Base-by-base conservation (phyloP, 75 land plant genomes). In the Chamaecyparis obtusa region DNA sequence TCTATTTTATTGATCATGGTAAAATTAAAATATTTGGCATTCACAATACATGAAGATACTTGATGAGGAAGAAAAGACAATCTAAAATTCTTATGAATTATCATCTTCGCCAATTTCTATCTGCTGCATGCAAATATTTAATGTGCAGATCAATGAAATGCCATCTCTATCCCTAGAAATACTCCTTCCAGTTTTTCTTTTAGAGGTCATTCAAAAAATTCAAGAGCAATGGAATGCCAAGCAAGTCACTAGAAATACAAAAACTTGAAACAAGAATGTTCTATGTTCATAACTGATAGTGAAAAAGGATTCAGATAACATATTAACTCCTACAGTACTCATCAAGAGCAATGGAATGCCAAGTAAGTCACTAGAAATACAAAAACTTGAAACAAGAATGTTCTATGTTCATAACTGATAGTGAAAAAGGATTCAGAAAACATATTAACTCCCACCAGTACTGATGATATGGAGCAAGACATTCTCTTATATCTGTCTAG, bases 1-100 rank as follows among this genome's bases (percentile, higher is more conserved):
- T n/a, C 32, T 74, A 13, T 11, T 74, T 32, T 32, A 13, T 74
- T 74, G 76, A 74, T 74, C 1, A 86, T 9, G 32, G 19, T 19
- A 36, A 43, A 77, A n/a, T 86, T 69, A 85, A 85, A 85, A 21
- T 85, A 77, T 75, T 24, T 24, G 36, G 19, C 33, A 46, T 6
- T n/a, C 83, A 81, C 32, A 13, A 81, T 9, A 32, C 46, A 27
- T 17, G 32, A 11, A 13, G 6, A 80, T 27, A 0, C 83, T 44
- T 27, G 48, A 44, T 80, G 4, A 10, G 21, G 46, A 74, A 74
- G 76, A 33, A 74, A 64, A 64, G 2, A 32, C 36, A 74, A 74
- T 74, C 16, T 32, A 33, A 71, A 74, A 74, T 24, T 15, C 27
- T 32, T 74, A 74, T 44, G 46, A n/a, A 81, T n/a, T 10, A 46